Base-by-base conservation (phyloP, 2,329 filamentous ascomycete genomes). In the Clonostachys solani region DNA sequence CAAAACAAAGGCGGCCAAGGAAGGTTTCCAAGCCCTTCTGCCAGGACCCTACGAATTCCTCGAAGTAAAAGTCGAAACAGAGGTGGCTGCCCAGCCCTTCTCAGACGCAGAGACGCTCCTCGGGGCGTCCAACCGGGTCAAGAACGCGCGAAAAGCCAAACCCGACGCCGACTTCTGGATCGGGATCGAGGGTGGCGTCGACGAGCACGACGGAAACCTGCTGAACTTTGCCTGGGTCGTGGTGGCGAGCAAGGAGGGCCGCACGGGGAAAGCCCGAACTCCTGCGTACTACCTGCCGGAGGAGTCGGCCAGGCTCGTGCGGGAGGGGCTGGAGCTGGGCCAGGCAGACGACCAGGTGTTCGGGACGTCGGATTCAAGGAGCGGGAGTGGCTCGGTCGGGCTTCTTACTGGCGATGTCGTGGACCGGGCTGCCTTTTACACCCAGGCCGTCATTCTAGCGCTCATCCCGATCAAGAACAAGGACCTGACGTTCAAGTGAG, bases 181-280 rank as follows among this genome's bases (percentile, higher is more conserved):
- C 34, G 69, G 69, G 6, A 60, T 71, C 16, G 69, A 72, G 51
- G 69, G 69, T 17, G 69, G 69, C 4, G 59, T 71, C 5, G 64
- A 68, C 35, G 52, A 54, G 10, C 50, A 52, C n/a, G 49, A 49
- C 8, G 48, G 50, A 12, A 52, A 57, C 9, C 54, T 70, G 19
- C 56, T 61, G 47, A 64, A 62, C 10, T 72, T 72, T 54, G 69
- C 68, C 3, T 72, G 69, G 68, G 57, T 72, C 10, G 65, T 64
- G 2, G 54, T 72, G 2, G 51, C 59, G 6, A 52, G 52, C 10
- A 51, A 49, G 6, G 55, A 60, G 5, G 61, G 60, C 6, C 56
- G 52, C 5, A 52, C 53, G 19, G 67, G 68, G 5, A 67, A 64
- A 42, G 68, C 67, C 12, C 62, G 67, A 40, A 71, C 68, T 5